Evolutionary conservation across 2,329 filamentous ascomycete genomes (phyloP).

Genomic region (Botrytis aclada): DNA sequence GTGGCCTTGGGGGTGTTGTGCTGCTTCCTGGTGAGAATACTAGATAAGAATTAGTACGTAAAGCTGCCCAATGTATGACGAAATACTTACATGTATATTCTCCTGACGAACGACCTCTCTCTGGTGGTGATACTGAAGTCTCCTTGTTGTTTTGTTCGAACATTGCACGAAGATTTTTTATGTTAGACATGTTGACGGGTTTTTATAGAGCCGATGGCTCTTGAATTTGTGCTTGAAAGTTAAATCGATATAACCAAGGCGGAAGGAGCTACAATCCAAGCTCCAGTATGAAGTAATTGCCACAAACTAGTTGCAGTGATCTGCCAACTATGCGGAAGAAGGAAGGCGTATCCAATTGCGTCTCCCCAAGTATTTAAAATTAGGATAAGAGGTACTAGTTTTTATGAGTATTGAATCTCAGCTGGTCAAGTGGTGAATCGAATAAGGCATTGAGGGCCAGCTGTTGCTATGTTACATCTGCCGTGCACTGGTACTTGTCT

Average conservation of each 20-base stretch:
- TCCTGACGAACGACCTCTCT: constrained; percentile 67
- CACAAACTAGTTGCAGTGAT: constrained; percentile 11
- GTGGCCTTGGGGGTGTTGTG: constrained; percentile 55
- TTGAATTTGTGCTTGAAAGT: constrained; percentile 8
- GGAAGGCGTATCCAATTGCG: constrained; percentile 7
- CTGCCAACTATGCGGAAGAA: constrained; percentile 15
- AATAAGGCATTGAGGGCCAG: constrained; percentile 17
- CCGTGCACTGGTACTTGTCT: constrained; percentile 1
- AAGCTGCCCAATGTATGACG: constrained; percentile 23
- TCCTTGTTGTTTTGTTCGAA: constrained; percentile 74
- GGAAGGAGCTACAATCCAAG: constrained; percentile 8
- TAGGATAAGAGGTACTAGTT: background rate
- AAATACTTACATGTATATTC: constrained; percentile 44
- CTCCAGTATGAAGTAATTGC: constrained; percentile 17
- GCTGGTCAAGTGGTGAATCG: constrained; percentile 17
- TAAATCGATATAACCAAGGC: constrained; percentile 11
- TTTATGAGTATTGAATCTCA: constrained; percentile 14
- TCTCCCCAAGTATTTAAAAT: constrained; percentile 6
- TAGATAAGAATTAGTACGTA: constrained; percentile 21
- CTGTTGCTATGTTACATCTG: constrained; percentile 12
- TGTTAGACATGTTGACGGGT: constrained; percentile 31
- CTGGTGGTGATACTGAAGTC: constrained; percentile 50
- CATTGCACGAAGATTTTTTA: constrained; percentile 71
- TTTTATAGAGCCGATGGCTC: constrained; percentile 20
- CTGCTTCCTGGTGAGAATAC: constrained; percentile 28